Base-by-base conservation (phyloP, 805 yeast species). In the Metschnikowia hibisci region DNA sequence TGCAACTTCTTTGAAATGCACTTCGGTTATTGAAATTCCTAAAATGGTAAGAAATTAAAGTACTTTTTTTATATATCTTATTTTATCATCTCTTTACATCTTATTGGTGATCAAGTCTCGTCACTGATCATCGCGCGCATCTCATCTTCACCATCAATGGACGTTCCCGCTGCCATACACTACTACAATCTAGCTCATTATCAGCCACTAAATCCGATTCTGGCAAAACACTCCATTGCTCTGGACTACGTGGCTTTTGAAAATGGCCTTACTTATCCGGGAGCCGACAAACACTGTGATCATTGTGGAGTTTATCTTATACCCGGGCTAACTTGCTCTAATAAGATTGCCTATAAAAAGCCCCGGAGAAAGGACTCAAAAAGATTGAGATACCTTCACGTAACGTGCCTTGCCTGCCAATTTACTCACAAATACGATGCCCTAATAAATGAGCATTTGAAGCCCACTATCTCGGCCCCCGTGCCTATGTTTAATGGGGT, bases 281-380 rank as follows among this genome's bases (percentile, higher is more conserved):
- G 60, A 2, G 48, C 47, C 12, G 47, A 58, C 22, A 35, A 48
- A 4, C 58, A 61, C 47, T 70, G 75, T 45, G 41, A 42, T 4
- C 37, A 44, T 9, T 70, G 75, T 46, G 69, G 69, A 5, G 45
- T 53, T 6, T 39, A 62, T 15, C 53, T 47, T 34, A 56, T 70
- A 1, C 68, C 73, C 1, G 75, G 75, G 3, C 48, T 68, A 32
- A 61, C 66, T 2, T 48, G 57, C 18, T 44, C 56, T 8, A 43
- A 45, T 27, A 48, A 62, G 13, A 53, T 67, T 3, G 38, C 36
- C 18, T 65, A 56, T 45, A 29, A 20, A 20, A 43, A 26, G 31
- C 13, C 38, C 26, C 39, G 35, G n/a, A 36, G 5, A 11, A 34
- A 35, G 22, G 11, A 8, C 8, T 18, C 26, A 12, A 33, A 34